These are phyloP conservation scores for Helicocarpus griseus DNA, from an alignment of 2,329 filamentous ascomycete species.

Conservation along the genomic window DNA sequence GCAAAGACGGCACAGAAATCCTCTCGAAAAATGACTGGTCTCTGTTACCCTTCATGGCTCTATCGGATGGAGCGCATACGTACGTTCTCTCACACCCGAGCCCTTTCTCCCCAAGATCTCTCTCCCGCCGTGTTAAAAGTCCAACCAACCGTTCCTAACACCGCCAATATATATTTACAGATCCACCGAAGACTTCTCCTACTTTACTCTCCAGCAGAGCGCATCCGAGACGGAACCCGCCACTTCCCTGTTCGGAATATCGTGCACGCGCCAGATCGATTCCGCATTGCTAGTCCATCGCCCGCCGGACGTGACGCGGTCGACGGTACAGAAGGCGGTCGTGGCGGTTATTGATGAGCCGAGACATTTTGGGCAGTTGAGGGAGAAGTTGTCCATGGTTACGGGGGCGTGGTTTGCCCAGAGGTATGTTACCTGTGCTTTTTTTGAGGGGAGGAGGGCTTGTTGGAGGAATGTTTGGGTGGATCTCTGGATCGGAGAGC, in stretches of 20 bases:
- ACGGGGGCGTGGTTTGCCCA: slow-evolving; percentile 96
- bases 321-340: slow-evolving; percentile 94
- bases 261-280: slow-evolving; percentile 87
- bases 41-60: slow-evolving; percentile 87
- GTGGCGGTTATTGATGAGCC: slow-evolving; percentile 90
- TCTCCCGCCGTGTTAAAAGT: too few species aligned
- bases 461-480: neutral
- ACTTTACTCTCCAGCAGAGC: slow-evolving; percentile 75
- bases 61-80: slow-evolving; percentile 92
- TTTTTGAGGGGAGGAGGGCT: neutral
- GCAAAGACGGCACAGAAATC: slow-evolving; percentile 66
- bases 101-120: slow-evolving; percentile 4
- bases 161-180: slow-evolving; percentile 33
- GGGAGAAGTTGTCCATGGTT: slow-evolving; percentile 81
- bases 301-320: slow-evolving; percentile 85
- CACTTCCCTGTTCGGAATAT: slow-evolving; percentile 89
- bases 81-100: slow-evolving; percentile 39
- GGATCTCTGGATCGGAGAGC: neutral
- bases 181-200: slow-evolving; percentile 91
- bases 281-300: slow-evolving; percentile 65
- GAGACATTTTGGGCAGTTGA: slow-evolving; percentile 78
- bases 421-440: slow-evolving; percentile 39
- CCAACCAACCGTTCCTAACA: neutral
- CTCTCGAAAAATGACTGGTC: slow-evolving; percentile 80
- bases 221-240: slow-evolving; percentile 40